phyloP scores from a whole-genome alignment of 768 basidiomycete genomes.

The Paxillus rubicundulus region DNA sequence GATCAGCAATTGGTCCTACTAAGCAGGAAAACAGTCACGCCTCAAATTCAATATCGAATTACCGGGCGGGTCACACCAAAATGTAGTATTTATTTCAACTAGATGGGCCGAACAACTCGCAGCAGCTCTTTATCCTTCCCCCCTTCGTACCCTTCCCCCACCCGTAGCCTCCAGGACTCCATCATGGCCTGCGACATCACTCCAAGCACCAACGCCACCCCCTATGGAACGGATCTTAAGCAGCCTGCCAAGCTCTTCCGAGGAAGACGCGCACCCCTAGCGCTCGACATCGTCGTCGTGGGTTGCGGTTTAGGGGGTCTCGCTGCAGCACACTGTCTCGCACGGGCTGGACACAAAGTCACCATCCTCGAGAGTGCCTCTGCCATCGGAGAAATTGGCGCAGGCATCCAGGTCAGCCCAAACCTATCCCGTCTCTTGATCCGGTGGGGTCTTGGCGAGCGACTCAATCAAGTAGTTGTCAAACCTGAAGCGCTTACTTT shows the following conservation, averaged over 20 bases:
- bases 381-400: constrained; percentile 44
- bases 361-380: constrained; percentile 45
- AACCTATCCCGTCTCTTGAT: constrained; percentile 47
- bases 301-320: constrained; percentile 54
- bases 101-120: no score
- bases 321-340: constrained; percentile 43
- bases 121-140: no score
- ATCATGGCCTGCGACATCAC: no score
- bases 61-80: no score
- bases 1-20: no score
- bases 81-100: no score
- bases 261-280: constrained; percentile 20
- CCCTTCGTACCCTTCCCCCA: no score
- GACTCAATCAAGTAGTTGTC: constrained; percentile 38
- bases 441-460: constrained; percentile 48
- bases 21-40: no score
- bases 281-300: constrained; percentile 42
- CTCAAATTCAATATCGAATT: no score
- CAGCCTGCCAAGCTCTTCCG: constrained; percentile 18
- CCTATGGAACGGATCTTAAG: neutral
- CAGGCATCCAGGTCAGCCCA: constrained; percentile 47
- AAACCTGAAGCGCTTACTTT: constrained; percentile 39
- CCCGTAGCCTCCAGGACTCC: no score
- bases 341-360: constrained; percentile 46
- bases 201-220: neutral